Conservation (phyloP, 805 yeast species). For the Ogataea neopini region DNA sequence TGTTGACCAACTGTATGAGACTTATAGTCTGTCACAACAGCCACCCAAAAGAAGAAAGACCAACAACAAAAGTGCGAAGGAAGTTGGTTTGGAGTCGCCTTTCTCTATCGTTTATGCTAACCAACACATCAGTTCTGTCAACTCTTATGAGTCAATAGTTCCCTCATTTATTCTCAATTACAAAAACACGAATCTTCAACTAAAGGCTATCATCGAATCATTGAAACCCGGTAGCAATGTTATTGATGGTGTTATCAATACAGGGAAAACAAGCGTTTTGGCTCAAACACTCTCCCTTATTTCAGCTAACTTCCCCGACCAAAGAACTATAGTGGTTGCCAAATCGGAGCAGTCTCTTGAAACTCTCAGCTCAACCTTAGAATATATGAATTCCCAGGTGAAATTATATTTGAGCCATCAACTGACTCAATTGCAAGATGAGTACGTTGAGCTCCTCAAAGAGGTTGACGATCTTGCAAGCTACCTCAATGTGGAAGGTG, state of each 20-base stretch:
- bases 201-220: neutral
- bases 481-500: constrained; percentile 34
- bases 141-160: neutral
- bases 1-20: neutral
- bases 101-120: neutral
- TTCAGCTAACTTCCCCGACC: constrained; percentile 24
- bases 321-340: constrained; percentile 34
- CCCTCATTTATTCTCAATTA: neutral
- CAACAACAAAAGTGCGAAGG: neutral
- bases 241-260: constrained; percentile 23
- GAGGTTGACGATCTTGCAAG: constrained; percentile 35
- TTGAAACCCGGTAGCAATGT: constrained; percentile 19
- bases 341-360: constrained; percentile 17
- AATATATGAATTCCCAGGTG: neutral
- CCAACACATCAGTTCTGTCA: neutral
- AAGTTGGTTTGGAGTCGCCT: neutral
- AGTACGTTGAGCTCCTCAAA: constrained; percentile 16
- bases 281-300: constrained; percentile 27
- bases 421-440: neutral
- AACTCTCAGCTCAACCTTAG: neutral
- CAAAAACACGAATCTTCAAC: constrained; percentile 5
- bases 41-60: constrained; percentile 11
- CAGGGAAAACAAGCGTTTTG: constrained; percentile 37
- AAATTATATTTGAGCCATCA: neutral
- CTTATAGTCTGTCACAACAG: neutral